phyloP scores from a whole-genome alignment of 1,284 basidiomycete species.

The Microbotryum scabiosae region DNA sequence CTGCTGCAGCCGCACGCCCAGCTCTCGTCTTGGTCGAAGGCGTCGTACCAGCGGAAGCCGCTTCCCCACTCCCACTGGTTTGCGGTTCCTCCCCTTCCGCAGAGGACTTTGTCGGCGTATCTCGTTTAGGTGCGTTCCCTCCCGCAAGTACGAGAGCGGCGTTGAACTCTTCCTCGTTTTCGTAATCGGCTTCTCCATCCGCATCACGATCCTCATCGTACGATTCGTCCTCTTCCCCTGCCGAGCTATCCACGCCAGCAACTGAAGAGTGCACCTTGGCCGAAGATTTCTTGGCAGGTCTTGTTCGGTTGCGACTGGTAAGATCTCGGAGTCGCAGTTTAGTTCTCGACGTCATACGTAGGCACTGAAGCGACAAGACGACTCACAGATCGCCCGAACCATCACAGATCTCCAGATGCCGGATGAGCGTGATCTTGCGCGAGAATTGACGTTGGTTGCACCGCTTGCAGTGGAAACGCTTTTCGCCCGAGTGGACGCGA shows the following conservation, averaged over 20 bases:
- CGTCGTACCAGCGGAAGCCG: not conserved
- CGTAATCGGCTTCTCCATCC: not conserved
- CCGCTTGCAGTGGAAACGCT: constrained; percentile 26
- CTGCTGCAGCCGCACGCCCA: too few species aligned
- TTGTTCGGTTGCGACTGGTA: not conserved
- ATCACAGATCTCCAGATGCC: constrained; percentile 21
- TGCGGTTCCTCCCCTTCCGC: not conserved
- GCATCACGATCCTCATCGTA: not conserved
- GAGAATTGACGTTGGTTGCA: constrained; percentile 19
- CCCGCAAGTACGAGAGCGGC: too few species aligned
- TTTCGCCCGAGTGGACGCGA: constrained; percentile 26
- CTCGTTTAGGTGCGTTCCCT: too few species aligned
- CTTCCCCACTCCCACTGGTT: not conserved
- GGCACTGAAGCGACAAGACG: not conserved
- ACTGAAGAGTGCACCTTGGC: not conserved
- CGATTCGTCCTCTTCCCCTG: not conserved
- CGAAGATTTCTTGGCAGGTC: not conserved
- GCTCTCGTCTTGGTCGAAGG: not conserved
- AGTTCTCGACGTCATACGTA: not conserved
- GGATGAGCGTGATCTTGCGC: constrained; percentile 18
- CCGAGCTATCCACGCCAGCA: not conserved
- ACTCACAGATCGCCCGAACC: constrained; percentile 4
- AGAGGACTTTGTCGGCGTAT: too few species aligned
- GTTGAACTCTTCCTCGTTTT: too few species aligned
- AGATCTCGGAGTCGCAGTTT: not conserved